Evolutionary conservation across 345 rosid species (phyloP).

Genomic region (Psidium friedrichsthalianum): DNA sequence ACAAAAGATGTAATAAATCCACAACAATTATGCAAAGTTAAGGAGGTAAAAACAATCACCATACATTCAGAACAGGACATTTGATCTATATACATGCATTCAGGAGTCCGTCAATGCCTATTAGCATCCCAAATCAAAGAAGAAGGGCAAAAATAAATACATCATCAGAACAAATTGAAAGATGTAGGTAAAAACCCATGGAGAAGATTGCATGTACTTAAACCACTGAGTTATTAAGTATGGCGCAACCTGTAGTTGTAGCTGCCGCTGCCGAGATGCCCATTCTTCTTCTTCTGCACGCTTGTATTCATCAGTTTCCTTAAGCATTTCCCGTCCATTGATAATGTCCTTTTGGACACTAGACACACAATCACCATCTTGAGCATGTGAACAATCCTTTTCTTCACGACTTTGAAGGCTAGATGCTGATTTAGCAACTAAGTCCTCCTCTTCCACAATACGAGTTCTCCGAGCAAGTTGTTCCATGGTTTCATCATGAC

Average conservation of each 20-base stretch:
- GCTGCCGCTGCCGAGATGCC: conserved; percentile 62
- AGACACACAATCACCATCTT: conserved; percentile 4
- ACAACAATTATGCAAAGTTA: not conserved
- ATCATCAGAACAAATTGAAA: not conserved
- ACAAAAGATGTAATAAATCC: not conserved
- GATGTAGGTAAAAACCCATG: not conserved
- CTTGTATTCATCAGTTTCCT: conserved; percentile 82
- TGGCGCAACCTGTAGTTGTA: conserved; percentile 55
- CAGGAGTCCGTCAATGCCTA: not conserved
- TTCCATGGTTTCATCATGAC: not conserved
- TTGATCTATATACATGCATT: not conserved
- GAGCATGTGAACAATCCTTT: conserved; percentile 1
- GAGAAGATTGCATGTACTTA: not conserved
- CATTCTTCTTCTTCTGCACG: conserved; percentile 75
- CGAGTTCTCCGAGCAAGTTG: not conserved
- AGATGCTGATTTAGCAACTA: conserved; percentile 7
- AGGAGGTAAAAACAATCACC: not conserved
- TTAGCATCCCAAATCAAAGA: not conserved
- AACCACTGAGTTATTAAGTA: not conserved
- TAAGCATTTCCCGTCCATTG: conserved; percentile 60
- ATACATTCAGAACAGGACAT: not conserved
- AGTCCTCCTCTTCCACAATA: conserved; percentile 6
- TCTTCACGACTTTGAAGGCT: conserved; percentile 1
- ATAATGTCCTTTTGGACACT: conserved; percentile 26
- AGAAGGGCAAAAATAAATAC: not conserved